A percentile compares a stretch with the other conserved stretches of the same genome.
These are phyloP conservation scores for Parastagonospora nodorum DNA, from an alignment of 2,329 filamentous ascomycete genomes.

Conservation along the genomic window DNA sequence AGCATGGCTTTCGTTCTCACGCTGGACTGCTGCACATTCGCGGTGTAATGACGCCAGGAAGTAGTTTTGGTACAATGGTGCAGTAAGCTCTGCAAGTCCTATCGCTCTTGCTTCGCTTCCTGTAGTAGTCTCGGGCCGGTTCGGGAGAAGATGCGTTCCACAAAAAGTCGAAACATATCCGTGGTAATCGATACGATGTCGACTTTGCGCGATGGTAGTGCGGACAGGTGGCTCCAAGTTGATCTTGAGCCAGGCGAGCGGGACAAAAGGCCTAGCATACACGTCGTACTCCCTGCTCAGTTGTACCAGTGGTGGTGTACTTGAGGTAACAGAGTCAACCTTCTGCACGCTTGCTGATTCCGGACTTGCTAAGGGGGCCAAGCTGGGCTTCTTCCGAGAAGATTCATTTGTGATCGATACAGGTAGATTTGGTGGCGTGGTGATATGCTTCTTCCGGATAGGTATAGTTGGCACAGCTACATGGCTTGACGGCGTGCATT, in stretches of 20 bases:
- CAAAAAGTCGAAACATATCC: conserved; percentile 21
- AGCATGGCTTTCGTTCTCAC: conserved; percentile 23
- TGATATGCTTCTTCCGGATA: not conserved
- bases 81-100: conserved; percentile 1
- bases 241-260: conserved; percentile 16
- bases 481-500: not conserved
- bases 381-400: too few relatives aligned
- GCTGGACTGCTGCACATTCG: conserved; percentile 22
- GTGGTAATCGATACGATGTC: conserved; percentile 19
- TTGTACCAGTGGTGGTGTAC: not conserved
- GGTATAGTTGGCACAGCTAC: conserved; percentile 10
- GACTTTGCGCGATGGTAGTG: conserved; percentile 8
- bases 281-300: conserved; percentile 21
- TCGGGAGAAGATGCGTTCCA: conserved; percentile 22
- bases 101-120: not conserved
- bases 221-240: conserved; percentile 13
- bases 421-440: not conserved
- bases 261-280: conserved; percentile 28
- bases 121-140: not conserved
- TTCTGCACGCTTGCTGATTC: too few relatives aligned
- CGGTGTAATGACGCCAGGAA: conserved; percentile 15
- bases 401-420: too few relatives aligned
- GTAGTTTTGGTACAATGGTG: conserved; percentile 19
- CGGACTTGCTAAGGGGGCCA: too few relatives aligned
- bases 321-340: too few relatives aligned